A percentile compares a stretch with the other conserved stretches of the same genome.
Conservation (phyloP, 2,329 filamentous ascomycete species). For the Stagonosporopsis vannaccii region DNA sequence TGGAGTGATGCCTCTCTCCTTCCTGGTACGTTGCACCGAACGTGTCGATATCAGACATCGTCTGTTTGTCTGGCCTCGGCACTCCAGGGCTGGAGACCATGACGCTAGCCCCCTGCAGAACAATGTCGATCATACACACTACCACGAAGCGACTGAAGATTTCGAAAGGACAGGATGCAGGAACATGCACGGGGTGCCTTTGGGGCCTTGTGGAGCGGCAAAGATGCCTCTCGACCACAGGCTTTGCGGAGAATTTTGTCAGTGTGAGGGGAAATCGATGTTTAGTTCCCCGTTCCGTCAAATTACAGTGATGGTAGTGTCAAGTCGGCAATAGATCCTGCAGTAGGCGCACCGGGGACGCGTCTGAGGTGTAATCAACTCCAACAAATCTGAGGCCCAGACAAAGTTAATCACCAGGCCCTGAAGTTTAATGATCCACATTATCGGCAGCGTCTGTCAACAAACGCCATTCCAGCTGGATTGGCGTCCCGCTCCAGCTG, state of each 20-base stretch:
- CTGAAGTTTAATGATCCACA: conserved; percentile 11
- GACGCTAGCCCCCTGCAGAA: conserved; percentile 9
- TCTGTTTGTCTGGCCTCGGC: conserved; percentile 3
- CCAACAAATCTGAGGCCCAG: conserved; percentile 10
- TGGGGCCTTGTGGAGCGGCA: not conserved
- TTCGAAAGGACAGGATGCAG: not conserved
- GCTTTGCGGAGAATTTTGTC: not conserved
- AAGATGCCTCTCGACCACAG: not conserved
- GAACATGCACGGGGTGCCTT: conserved; percentile 4
- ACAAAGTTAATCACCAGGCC: conserved; percentile 15
- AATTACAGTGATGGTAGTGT: conserved; percentile 8
- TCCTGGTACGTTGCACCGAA: conserved; percentile 14
- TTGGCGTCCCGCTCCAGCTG: not conserved
- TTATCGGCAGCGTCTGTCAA: conserved; percentile 4
- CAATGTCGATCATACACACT: conserved; percentile 18
- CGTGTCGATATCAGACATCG: conserved; percentile 8
- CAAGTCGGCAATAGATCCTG: conserved; percentile 8
- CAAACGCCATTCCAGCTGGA: conserved; percentile 4
- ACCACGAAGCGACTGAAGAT: conserved; percentile 2
- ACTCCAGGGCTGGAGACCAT: not conserved
- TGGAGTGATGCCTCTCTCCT: conserved; percentile 1
- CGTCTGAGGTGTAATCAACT: conserved; percentile 6
- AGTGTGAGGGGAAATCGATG: not conserved
- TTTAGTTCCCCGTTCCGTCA: not conserved
- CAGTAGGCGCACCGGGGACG: conserved; percentile 3